phyloP scores from a whole-genome alignment of 305 asterid genomes.

The Caryopteris hybrid region DNA sequence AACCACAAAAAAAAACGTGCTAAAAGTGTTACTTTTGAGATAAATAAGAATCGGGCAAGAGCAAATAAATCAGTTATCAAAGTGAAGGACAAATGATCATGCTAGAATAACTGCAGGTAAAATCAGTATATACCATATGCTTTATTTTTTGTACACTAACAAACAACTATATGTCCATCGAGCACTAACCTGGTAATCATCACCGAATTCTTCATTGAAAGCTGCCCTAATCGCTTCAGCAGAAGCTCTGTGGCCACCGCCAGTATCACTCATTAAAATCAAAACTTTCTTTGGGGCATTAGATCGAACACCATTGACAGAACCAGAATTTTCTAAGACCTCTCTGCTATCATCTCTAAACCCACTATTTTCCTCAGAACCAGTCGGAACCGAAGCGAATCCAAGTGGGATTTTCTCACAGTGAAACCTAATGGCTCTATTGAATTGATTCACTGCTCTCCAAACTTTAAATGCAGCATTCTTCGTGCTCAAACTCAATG shows the following conservation, averaged over 20 bases:
- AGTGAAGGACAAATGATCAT: neutral
- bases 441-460: slow-evolving; percentile 51
- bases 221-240: slow-evolving; percentile 97
- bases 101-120: neutral
- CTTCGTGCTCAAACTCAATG: slow-evolving; percentile 55
- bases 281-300: slow-evolving; percentile 64
- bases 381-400: slow-evolving; percentile 56
- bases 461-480: slow-evolving; percentile 56
- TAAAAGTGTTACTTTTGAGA: too few relatives aligned
- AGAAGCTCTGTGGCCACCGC: slow-evolving; percentile 98
- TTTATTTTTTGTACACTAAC: neutral
- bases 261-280: slow-evolving; percentile 98
- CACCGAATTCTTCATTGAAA: slow-evolving; percentile 75
- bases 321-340: slow-evolving; percentile 43
- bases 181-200: slow-evolving; percentile 85
- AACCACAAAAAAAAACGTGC: neutral
- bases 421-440: slow-evolving; percentile 64
- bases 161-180: slow-evolving; percentile 19
- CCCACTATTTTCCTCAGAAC: slow-evolving; percentile 50
- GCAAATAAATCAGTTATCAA: too few relatives aligned
- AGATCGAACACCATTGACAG: slow-evolving; percentile 30
- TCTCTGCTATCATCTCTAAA: slow-evolving; percentile 46
- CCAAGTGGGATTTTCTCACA: slow-evolving; percentile 80
- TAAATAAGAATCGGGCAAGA: too few relatives aligned
- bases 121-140: neutral